Evolutionary conservation across 305 asterid genomes (phyloP), one percentile per base, ranked within the genome.

Genomic region (Fraxinus albicans): DNA sequence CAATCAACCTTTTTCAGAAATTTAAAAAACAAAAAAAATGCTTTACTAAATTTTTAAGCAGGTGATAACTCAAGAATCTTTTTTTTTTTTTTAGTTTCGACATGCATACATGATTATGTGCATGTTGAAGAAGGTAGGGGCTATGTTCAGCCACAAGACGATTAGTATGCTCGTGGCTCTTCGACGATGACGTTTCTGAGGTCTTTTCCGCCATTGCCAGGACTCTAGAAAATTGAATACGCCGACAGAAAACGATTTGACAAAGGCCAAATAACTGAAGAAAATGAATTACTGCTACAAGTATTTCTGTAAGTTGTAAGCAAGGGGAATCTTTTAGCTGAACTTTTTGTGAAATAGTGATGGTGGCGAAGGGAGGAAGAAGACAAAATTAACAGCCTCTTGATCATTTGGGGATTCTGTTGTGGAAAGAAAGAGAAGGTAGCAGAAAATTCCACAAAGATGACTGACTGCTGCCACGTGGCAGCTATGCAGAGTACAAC

Each of bases 101-200:
- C 6, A 7, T 23, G 79, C 78, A 74, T 85, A 94, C 99, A 72
- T 98, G 99, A 83, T 96, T 96, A 84, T 96, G 98, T 50, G 98
- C 98, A 84, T 94, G 99, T 38, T 96, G 99, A 73, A 96, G 98
- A 80, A 93, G 97, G 87, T 96, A 96, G 55, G 99, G 99, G 80
- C 98, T 96, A 81, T 96, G 97, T 89, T 96, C 97, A 77, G 86
- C 86, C 13, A 97, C 94, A 25, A 96, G 98, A 6, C 97, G 97
- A 84, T 96, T 93, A 35, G 92, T 89, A 80, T 89, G 91, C 38
- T 86, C 91, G 58, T 85, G 90, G 31, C 85, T 58, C 80, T 50
- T 84, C 15, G 92, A 89, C 84, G 94, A 81, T 87, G 91, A 33
- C 84, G 90, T 78, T 70, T 78, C 65, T 0, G 89, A 80, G 72